Base-by-base conservation (phyloP, 2,329 filamentous ascomycete species). In the Fusarium neocosmosporiellum region DNA sequence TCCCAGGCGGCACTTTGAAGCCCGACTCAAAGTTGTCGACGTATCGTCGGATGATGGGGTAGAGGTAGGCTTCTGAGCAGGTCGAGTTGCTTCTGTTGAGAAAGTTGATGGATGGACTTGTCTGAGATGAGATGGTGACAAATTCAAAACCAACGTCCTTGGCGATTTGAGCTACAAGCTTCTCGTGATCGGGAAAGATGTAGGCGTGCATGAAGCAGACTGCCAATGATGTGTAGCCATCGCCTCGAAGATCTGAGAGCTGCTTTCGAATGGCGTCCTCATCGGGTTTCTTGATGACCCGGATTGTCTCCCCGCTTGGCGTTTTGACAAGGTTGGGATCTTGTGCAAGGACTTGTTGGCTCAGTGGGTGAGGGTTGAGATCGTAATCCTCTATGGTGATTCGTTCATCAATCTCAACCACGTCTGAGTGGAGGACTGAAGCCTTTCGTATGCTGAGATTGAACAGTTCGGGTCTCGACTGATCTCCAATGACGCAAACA, bases 191-290 rank as follows among this genome's bases (percentile, higher is more conserved):
- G 1, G 94, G 94, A 77, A 93, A 97, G 0, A 94, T 95, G 78
- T 97, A 97, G 2, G 92, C 92, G 78, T 97, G 94, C 90, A 97
- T 94, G 68, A 97, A 84, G 70, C 93, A 96, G 4, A 97, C 93
- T 9, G 94, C 94, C 70, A 97, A 90, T 76, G 93, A 96, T 71
- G 87, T 87, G 76, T 95, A 90, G 1, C 91, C 92, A 61, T 92
- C 88, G 10, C 90, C 87, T 58, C 88, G 90, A 0, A 93, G 83
- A 2, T 83, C 80, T 71, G 90, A 84, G n/a, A 93, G 80, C 73
- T 92, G 87, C n/a, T 82, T 75, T 65, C 84, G 80, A 65, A 91
- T 88, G 29, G 83, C 80, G 1, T 82, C 81, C 48, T 86, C 82
- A 43, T 88, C 83, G 0, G 90, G 88, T 57, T 86, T 81, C 73